Base-by-base conservation (phyloP, 192 early-diverging fungal species). In the Umbelopsis vinacea region DNA sequence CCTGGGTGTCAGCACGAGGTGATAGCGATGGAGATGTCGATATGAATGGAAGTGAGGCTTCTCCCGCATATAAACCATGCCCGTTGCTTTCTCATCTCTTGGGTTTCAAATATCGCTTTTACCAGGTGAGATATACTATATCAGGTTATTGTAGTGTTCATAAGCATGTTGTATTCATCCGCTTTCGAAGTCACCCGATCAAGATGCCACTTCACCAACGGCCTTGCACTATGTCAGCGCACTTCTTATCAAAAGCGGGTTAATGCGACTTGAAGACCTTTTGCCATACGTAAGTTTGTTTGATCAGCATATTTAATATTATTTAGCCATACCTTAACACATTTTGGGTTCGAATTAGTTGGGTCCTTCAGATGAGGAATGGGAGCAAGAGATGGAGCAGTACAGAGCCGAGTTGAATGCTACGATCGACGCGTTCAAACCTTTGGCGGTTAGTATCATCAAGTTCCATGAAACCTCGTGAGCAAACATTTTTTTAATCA, bases 21-120 rank as follows among this genome's bases (percentile, higher is more conserved):
- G 57, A 63, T 37, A 63, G 26, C 12, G 33, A n/a, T 37, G 57
- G 19, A 8, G 57, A 63, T 19, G 19, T 63, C 12, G 57, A 63
- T 37, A 63, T 63, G 33, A 63, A 35, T 38, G 33, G 33, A 19
- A 35, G 29, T 7, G 17, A 19, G 5, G 57, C 29, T 63, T 37
- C 57, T 19, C 29, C 26, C 5, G 23, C 15, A 0, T 37, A 69
- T 5, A 69, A 52, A 21, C 35, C 67, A 4, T 71, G 73, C 14
- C 29, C 72, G 0, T 50, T 74, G 2, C 79, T 84, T 24, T 91
- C 86, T 5, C 91, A 94, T 46, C 72, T 94, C n/a, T 75, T 95
- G 8, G 93, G 91, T 9, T 92, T 93, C 83, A 90, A 91, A 74
- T 94, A 89, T 68, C 76, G 80, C 24, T 82, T 79, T 66, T 87